These are phyloP conservation scores for Aspergillus uvarum DNA, from an alignment of 2,329 filamentous ascomycete genomes.

Conservation along the genomic window DNA sequence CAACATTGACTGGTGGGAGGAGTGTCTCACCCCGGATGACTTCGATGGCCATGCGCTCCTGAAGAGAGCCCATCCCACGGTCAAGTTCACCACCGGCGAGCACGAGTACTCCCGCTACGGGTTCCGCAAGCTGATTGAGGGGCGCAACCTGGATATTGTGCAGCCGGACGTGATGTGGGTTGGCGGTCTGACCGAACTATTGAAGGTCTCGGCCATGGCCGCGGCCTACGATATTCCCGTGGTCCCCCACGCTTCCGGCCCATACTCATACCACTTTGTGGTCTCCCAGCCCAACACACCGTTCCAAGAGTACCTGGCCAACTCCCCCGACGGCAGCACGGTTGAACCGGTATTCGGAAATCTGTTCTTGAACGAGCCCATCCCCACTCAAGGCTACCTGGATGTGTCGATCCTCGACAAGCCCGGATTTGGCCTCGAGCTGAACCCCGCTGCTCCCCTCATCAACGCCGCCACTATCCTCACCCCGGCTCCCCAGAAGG, in stretches of 20 bases:
- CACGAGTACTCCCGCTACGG: conserved; percentile 94
- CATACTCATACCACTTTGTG: conserved; percentile 95
- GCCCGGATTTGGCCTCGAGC: conserved; percentile 84
- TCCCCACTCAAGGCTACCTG: conserved; percentile 78
- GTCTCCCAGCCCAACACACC: conserved; percentile 89
- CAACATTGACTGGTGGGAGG: conserved; percentile 97
- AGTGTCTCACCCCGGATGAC: conserved; percentile 87
- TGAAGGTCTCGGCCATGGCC: conserved; percentile 85
- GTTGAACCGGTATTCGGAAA: conserved; percentile 91
- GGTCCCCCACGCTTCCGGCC: conserved; percentile 89
- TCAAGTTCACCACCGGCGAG: conserved; percentile 95
- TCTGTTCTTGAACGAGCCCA: conserved; percentile 85
- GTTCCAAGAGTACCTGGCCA: conserved; percentile 94
- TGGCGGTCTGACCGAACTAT: conserved; percentile 84
- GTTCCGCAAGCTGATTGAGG: conserved; percentile 91
- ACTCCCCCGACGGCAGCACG: conserved; percentile 85
- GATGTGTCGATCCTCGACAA: conserved; percentile 78
- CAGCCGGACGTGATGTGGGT: conserved; percentile 99
- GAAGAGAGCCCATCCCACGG: conserved; percentile 83
- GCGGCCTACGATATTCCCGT: conserved; percentile 92
- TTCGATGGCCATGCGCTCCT: conserved; percentile 86
- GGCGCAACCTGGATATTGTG: conserved; percentile 87
- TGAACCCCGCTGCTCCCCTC: conserved; percentile 78
- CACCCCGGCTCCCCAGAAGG: conserved; percentile 59
- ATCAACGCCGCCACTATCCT: conserved; percentile 74